A percentile compares a stretch with the other conserved stretches of the same genome.
Evolutionary conservation across 345 rosid species (phyloP).

Genomic region (Linum tenue): DNA sequence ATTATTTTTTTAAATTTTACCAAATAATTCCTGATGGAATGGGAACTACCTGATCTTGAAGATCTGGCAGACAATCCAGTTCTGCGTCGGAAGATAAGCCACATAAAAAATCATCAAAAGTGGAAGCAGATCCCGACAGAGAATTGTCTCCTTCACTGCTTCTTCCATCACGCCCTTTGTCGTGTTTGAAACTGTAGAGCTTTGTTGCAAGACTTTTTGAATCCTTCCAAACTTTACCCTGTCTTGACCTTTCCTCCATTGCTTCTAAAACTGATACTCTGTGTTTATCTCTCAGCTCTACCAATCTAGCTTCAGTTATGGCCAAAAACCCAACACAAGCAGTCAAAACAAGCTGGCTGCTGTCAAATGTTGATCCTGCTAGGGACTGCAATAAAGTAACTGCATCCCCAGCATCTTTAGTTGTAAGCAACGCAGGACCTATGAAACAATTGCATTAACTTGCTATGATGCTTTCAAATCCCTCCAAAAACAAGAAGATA

Average conservation of each 20-base stretch:
- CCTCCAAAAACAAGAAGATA: not conserved
- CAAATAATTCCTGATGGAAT: constrained; percentile 1
- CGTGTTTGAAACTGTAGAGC: constrained; percentile 77
- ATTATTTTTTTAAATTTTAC: constrained; percentile 5
- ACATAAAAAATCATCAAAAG: constrained; percentile 38
- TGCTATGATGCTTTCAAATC: constrained; percentile 4
- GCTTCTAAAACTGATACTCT: constrained; percentile 53
- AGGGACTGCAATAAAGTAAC: constrained; percentile 78
- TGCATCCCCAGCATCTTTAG: constrained; percentile 92
- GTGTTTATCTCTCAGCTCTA: constrained; percentile 67
- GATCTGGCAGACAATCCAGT: constrained; percentile 60
- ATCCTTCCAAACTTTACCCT: constrained; percentile 59
- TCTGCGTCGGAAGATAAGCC: constrained; percentile 34
- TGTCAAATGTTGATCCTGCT: constrained; percentile 87
- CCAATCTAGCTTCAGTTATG: constrained; percentile 62
- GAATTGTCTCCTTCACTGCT: constrained; percentile 32
- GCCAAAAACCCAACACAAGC: constrained; percentile 81
- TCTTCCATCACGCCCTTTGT: constrained; percentile 33
- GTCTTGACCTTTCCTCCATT: constrained; percentile 55
- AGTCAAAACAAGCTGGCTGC: constrained; percentile 88
- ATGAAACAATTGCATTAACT: constrained; percentile 13
- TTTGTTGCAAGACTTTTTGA: constrained; percentile 78
- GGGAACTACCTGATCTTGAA: constrained; percentile 68
- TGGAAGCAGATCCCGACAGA: constrained; percentile 17
- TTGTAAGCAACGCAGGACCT: constrained; percentile 86